Conservation (phyloP, 2,329 filamentous ascomycete genomes). For the Zymoseptoria passerinii region DNA sequence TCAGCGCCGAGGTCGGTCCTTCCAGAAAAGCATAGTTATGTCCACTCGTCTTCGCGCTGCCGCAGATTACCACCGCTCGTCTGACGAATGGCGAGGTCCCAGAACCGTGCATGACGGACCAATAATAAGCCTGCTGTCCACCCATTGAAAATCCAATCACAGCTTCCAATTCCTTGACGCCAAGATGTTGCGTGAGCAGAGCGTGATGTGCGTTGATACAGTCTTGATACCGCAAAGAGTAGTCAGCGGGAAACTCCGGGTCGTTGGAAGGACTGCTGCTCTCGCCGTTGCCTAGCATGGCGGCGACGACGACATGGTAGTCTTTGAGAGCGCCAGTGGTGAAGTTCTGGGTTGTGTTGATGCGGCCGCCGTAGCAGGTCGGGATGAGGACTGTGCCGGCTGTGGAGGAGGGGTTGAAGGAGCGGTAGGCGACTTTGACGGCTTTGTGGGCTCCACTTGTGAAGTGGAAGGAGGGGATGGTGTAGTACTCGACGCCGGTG, state of each 20-base stretch:
- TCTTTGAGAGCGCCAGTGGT: slow-evolving; percentile 2
- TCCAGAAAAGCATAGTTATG: slow-evolving; percentile 2
- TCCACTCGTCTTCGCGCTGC: slow-evolving; percentile 1
- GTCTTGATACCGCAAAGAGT: slow-evolving; percentile 1
- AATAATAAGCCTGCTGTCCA: slow-evolving; percentile 2
- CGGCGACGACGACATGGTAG: slow-evolving; percentile 3
- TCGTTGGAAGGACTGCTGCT: slow-evolving; percentile 2
- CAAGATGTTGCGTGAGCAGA: background rate
- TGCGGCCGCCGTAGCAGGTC: slow-evolving; percentile 2
- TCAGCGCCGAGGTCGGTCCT: slow-evolving; percentile 1
- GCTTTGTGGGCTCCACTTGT: background rate
- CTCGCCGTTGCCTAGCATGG: slow-evolving; percentile 2
- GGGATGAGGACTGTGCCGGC: slow-evolving; percentile 2
- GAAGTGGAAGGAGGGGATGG: background rate
- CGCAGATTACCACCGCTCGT: background rate
- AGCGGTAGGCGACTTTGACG: slow-evolving; percentile 3
- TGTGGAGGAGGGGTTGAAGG: background rate
- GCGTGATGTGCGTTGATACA: slow-evolving; percentile 5
- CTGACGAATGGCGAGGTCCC: background rate
- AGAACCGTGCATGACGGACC: background rate
- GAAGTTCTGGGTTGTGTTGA: slow-evolving; percentile 3
- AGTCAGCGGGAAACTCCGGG: background rate
- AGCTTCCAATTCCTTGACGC: background rate
- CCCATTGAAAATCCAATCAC: slow-evolving; percentile 3
- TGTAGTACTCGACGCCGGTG: background rate